Conservation (phyloP, 257 asterid genomes). For the Solanum peruvianum region DNA sequence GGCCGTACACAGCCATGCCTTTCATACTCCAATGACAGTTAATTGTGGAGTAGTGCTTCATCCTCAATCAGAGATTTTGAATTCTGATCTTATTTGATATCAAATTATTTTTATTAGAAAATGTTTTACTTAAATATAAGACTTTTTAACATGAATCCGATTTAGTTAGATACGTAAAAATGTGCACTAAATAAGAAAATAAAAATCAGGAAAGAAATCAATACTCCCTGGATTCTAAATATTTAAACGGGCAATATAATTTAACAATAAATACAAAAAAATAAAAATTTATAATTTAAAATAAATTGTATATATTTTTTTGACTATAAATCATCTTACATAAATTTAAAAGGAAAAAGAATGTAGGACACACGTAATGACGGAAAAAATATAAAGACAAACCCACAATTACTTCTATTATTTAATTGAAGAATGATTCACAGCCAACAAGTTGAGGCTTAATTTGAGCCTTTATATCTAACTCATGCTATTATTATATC, state of each 20-base stretch:
- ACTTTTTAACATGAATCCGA: rapidly evolving
- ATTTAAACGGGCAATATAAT: neutral
- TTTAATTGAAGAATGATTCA: no score
- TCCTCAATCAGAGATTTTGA: neutral
- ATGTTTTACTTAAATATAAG: neutral
- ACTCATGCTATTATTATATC: neutral
- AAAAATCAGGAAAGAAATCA: neutral
- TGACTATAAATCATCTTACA: neutral
- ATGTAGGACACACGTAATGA: neutral
- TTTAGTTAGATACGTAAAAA: neutral
- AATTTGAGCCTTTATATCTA: neutral
- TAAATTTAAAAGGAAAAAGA: neutral
- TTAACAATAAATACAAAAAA: neutral
- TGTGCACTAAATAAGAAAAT: neutral
- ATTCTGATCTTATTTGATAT: neutral
- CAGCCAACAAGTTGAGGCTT: neutral
- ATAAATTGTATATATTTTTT: neutral
- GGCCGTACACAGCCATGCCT: no score
- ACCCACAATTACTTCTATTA: neutral
- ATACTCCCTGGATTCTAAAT: neutral
- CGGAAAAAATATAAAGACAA: neutral
- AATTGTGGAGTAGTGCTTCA: neutral
- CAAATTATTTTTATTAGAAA: neutral
- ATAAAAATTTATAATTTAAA: neutral
- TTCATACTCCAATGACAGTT: neutral